A percentile compares a stretch with the other conserved stretches of the same genome.
phyloP scores from a whole-genome alignment of 768 basidiomycete genomes.

The Tylopilus felleus region DNA sequence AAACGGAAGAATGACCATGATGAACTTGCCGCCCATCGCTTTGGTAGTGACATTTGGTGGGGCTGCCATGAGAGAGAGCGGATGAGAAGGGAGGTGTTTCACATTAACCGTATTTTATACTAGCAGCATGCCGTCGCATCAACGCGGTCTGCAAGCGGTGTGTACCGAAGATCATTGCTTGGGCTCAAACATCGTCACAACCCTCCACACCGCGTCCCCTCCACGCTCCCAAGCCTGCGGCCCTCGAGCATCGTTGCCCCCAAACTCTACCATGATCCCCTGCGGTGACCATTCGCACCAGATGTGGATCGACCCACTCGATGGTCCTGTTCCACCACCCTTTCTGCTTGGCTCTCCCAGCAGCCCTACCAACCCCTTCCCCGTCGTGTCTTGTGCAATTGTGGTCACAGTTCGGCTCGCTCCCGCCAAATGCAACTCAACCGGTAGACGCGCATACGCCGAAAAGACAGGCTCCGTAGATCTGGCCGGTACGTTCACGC shows the following conservation, averaged over 20 bases:
- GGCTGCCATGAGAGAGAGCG: slow-evolving; percentile 50
- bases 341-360: slow-evolving; percentile 89
- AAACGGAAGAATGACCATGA: slow-evolving; percentile 45
- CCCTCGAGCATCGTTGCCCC: slow-evolving; percentile 71
- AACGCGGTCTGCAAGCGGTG: background rate
- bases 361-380: slow-evolving; percentile 69
- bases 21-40: slow-evolving; percentile 58
- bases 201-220: slow-evolving; percentile 76
- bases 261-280: slow-evolving; percentile 85
- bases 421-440: slow-evolving; percentile 42
- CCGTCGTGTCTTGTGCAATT: slow-evolving; percentile 52
- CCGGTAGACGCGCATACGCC: slow-evolving; percentile 53
- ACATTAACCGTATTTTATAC: slow-evolving; percentile 6
- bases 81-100: background rate
- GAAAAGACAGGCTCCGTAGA: slow-evolving; percentile 54
- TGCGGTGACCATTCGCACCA: slow-evolving; percentile 90
- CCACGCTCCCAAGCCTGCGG: slow-evolving; percentile 87
- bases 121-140: no score
- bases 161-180: slow-evolving; percentile 3
- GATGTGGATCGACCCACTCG: slow-evolving; percentile 80
- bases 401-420: slow-evolving; percentile 40
- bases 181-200: slow-evolving; percentile 58
- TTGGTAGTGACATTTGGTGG: slow-evolving; percentile 57
- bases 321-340: slow-evolving; percentile 85
- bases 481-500: slow-evolving; percentile 35